phyloP scores from a whole-genome alignment of 192 early-diverging fungal genomes.

The Coemansia sp. region DNA sequence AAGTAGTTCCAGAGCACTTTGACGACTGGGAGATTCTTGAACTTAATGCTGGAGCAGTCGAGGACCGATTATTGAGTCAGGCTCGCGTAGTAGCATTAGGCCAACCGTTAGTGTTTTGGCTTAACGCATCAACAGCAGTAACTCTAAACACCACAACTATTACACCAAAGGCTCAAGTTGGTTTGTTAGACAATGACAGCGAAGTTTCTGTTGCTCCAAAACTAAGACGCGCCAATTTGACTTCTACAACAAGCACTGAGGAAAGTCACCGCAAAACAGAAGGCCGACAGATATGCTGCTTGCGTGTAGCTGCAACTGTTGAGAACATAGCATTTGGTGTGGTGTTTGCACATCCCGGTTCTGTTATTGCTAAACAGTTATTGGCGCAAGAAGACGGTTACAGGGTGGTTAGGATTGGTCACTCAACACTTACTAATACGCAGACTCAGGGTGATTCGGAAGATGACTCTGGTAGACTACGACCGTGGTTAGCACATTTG shows the following conservation, averaged over 20 bases:
- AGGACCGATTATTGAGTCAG: slow-evolving; percentile 68
- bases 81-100: slow-evolving; percentile 64
- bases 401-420: slow-evolving; percentile 25
- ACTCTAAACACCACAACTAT: slow-evolving; percentile 51
- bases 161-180: slow-evolving; percentile 48
- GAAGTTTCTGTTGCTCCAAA: slow-evolving; percentile 77
- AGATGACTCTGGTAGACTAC: slow-evolving; percentile 15
- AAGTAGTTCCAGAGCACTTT: slow-evolving; percentile 66
- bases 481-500: slow-evolving; percentile 22
- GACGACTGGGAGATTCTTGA: slow-evolving; percentile 86
- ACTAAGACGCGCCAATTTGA: slow-evolving; percentile 37
- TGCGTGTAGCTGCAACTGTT: slow-evolving; percentile 30
- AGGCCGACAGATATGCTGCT: slow-evolving; percentile 11
- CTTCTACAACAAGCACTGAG: not conserved
- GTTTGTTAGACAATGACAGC: slow-evolving; percentile 62
- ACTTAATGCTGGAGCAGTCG: slow-evolving; percentile 71
- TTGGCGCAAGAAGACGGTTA: not conserved
- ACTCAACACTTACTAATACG: not conserved
- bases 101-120: slow-evolving; percentile 74
- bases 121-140: slow-evolving; percentile 65
- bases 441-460: slow-evolving; percentile 19
- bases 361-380: slow-evolving; percentile 17
- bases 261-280: slow-evolving; percentile 21
- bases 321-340: slow-evolving; percentile 30
- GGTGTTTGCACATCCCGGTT: slow-evolving; percentile 33